phyloP scores from a whole-genome alignment of 495 filamentous ascomycete species.

The Neurospora sp. region DNA sequence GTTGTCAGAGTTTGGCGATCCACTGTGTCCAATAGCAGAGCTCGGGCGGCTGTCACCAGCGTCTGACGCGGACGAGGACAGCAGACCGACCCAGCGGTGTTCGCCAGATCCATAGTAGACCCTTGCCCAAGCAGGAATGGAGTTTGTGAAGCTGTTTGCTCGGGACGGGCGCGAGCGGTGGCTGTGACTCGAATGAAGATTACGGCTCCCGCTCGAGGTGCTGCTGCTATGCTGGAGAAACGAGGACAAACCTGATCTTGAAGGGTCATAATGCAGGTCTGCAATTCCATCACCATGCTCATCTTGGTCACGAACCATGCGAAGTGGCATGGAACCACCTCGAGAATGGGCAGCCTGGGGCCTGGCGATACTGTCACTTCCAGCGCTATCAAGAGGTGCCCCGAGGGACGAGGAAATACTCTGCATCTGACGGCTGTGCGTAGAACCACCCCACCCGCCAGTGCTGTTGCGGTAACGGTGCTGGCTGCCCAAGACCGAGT shows the following conservation, averaged over 20 bases:
- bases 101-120: constrained; percentile 48
- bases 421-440: constrained; percentile 38
- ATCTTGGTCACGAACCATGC: constrained; percentile 39
- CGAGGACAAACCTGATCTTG: constrained; percentile 32
- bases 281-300: constrained; percentile 46
- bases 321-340: constrained; percentile 20
- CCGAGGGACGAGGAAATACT: constrained; percentile 44
- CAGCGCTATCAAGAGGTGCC: constrained; percentile 24
- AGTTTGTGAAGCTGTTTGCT: constrained; percentile 43
- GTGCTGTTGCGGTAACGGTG: constrained; percentile 27
- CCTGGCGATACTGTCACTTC: constrained; percentile 31
- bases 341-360: constrained; percentile 25
- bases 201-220: constrained; percentile 27
- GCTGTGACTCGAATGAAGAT: constrained; percentile 38
- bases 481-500: constrained; percentile 22
- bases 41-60: constrained; percentile 32
- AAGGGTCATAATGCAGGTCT: constrained; percentile 38
- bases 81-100: constrained; percentile 32
- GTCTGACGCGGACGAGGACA: constrained; percentile 31
- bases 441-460: constrained; percentile 24
- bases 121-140: constrained; percentile 56
- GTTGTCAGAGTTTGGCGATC: constrained; percentile 37
- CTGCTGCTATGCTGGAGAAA: constrained; percentile 28
- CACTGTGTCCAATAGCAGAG: constrained; percentile 22
- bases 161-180: constrained; percentile 20